Percentiles rank a stretch among this genome's conserved stretches.
Conservation (phyloP, 768 basidiomycete genomes). For the Lentinula edodes region DNA sequence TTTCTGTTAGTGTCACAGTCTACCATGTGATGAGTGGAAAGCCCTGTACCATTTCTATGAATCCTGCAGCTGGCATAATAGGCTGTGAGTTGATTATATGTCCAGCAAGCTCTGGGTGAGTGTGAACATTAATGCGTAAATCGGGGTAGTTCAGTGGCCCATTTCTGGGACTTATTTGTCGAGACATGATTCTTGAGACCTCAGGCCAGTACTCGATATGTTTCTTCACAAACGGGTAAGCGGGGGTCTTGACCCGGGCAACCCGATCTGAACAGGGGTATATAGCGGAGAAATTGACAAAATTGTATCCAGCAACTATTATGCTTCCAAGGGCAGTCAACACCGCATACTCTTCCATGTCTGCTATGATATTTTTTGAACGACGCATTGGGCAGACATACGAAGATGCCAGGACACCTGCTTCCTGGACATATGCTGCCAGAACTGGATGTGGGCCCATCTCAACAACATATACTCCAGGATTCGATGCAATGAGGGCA, state of each 20-base stretch:
- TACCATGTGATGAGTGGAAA: no score
- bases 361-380: slow-evolving; percentile 13
- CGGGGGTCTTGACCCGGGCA: slow-evolving; percentile 13
- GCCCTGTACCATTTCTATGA: slow-evolving; percentile 23
- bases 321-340: slow-evolving; percentile 24
- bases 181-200: slow-evolving; percentile 2
- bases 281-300: slow-evolving; percentile 24
- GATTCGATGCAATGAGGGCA: slow-evolving; percentile 13
- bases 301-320: slow-evolving; percentile 21
- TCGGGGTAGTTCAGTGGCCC: slow-evolving; percentile 14
- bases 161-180: neutral
- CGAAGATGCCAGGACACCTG: slow-evolving; percentile 11
- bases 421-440: slow-evolving; percentile 22
- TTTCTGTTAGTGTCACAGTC: no score
- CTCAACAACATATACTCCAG: slow-evolving; percentile 27
- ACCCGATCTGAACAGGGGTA: no score
- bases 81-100: slow-evolving; percentile 35
- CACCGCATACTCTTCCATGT: slow-evolving; percentile 20
- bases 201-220: slow-evolving; percentile 14
- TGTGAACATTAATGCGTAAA: slow-evolving; percentile 10
- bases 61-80: slow-evolving; percentile 38
- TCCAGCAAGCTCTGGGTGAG: slow-evolving; percentile 30
- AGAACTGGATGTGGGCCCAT: slow-evolving; percentile 35
- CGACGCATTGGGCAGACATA: slow-evolving; percentile 23
- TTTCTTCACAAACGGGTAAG: slow-evolving; percentile 28